phyloP scores from a whole-genome alignment of 1,284 basidiomycete genomes.

The Malassezia pachydermatis region DNA sequence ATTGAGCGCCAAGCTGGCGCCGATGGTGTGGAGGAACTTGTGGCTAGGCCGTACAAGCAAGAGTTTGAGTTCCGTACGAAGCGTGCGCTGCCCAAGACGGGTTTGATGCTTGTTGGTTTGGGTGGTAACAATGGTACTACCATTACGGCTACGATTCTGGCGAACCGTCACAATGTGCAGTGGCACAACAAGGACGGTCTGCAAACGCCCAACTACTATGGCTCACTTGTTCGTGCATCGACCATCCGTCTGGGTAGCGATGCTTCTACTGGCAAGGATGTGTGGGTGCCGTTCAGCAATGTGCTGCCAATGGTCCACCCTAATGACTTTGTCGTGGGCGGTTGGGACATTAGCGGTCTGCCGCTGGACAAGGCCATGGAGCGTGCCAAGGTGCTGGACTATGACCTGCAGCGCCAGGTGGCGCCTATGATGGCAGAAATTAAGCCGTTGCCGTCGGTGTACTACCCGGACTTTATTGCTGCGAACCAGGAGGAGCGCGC shows the following conservation, averaged over 20 bases:
- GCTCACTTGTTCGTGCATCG: slow-evolving; percentile 72
- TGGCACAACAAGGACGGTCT: slow-evolving; percentile 90
- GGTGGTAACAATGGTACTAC: slow-evolving; percentile 98
- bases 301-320: slow-evolving; percentile 97
- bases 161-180: slow-evolving; percentile 85
- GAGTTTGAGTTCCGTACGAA: slow-evolving; percentile 75
- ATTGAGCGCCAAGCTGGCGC: slow-evolving; percentile 34
- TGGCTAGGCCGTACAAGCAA: slow-evolving; percentile 39
- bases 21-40: slow-evolving; percentile 40
- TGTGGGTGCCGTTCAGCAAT: slow-evolving; percentile 83
- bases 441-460: slow-evolving; percentile 83
- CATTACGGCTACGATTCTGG: slow-evolving; percentile 83
- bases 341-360: slow-evolving; percentile 88
- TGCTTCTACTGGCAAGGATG: slow-evolving; percentile 71
- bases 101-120: slow-evolving; percentile 89
- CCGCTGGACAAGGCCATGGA: slow-evolving; percentile 84
- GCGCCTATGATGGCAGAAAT: slow-evolving; percentile 72
- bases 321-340: slow-evolving; percentile 89
- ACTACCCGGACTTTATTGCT: slow-evolving; percentile 63
- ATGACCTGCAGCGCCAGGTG: slow-evolving; percentile 91
- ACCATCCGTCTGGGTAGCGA: slow-evolving; percentile 85
- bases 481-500: slow-evolving; percentile 95
- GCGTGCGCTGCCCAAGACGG: slow-evolving; percentile 78
- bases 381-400: slow-evolving; percentile 87
- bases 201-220: slow-evolving; percentile 82